Evolutionary conservation across 169 alveolate species (phyloP), one percentile per base, ranked within the genome.

Genomic region (Plasmodium ovale): DNA sequence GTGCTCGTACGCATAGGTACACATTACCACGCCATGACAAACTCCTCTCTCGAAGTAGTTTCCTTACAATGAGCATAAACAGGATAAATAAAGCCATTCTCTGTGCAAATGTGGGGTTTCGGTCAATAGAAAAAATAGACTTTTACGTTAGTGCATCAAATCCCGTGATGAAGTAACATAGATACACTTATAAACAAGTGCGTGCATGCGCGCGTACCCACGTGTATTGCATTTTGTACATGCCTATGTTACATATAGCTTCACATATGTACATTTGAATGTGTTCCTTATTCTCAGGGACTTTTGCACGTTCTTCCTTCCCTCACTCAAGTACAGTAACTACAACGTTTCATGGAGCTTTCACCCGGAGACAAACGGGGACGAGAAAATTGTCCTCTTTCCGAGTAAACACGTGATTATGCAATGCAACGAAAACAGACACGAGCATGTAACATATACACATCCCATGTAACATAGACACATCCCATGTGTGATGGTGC

Each of bases 341-440:
- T 77, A 62, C 25, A 25, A 51, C 25, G 54, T 77, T 16, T n/a
- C 19, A 19, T 77, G 21, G 35, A 51, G n/a, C 31, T 77, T 77
- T 53, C 62, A 77, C n/a, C 29, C 23, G 12, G 42, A 31, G 5
- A 35, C 23, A n/a, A 72, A 68, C 16, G 54, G 58, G 4, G 33
- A 73, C 23, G 87, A 73, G 42, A 77, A 49, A 37, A 53, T 77
- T 16, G 33, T 62, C 25, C 35, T 77, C 5, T 62, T 16, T 12
- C 74, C 89, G 25, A 77, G 89, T 77, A 77, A 25, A 77, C 4
- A 47, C 16, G n/a, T n/a, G n/a, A n/a, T n/a, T n/a, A n/a, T n/a
- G n/a, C n/a, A n/a, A n/a, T n/a, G n/a, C n/a, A n/a, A n/a, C n/a
- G n/a, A n/a, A n/a, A n/a, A n/a, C n/a, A n/a, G n/a, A n/a, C n/a